These are phyloP conservation scores for Taiozyma sp. DNA, from an alignment of 1,139 yeast species.

Conservation along the genomic window DNA sequence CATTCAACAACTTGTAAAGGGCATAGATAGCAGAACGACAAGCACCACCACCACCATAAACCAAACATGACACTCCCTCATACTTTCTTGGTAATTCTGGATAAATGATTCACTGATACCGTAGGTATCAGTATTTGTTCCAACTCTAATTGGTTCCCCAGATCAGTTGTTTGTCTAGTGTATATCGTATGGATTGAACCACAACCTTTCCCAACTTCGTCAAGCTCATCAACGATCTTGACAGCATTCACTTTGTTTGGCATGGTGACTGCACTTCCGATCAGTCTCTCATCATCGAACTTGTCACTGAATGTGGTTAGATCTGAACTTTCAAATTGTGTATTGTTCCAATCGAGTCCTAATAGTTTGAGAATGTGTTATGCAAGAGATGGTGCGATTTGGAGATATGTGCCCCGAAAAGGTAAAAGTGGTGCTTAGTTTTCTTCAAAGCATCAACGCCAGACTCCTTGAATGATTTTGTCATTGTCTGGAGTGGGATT, in stretches of 20 bases:
- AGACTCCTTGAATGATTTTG: constrained; percentile 1
- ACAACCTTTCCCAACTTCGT: constrained; percentile 20
- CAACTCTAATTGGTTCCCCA: constrained; percentile 8
- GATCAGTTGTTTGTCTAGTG: constrained; percentile 5
- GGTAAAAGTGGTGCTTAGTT: constrained; percentile 14
- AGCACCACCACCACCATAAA: constrained; percentile 25
- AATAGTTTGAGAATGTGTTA: constrained; percentile 16
- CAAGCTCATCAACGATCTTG: constrained; percentile 16
- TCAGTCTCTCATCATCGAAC: constrained; percentile 9
- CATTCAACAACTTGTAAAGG: constrained; percentile 17
- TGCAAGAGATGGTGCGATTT: constrained; percentile 22
- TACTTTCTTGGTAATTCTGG: constrained; percentile 11
- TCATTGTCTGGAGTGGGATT: background rate
- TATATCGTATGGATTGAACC: constrained; percentile 23
- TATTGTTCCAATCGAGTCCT: constrained; percentile 17
- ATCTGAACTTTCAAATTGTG: constrained; percentile 18
- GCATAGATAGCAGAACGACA: constrained; percentile 23
- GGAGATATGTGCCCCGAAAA: constrained; percentile 20
- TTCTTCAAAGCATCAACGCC: constrained; percentile 8
- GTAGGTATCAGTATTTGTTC: constrained; percentile 23
- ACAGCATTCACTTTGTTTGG: constrained; percentile 21
- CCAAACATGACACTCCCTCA: constrained; percentile 16
- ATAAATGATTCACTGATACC: constrained; percentile 19
- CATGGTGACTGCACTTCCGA: constrained; percentile 22
- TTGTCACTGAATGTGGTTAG: constrained; percentile 10